Base-by-base conservation (phyloP, 441 rosid species). In the Adansonia rubrostipa region DNA sequence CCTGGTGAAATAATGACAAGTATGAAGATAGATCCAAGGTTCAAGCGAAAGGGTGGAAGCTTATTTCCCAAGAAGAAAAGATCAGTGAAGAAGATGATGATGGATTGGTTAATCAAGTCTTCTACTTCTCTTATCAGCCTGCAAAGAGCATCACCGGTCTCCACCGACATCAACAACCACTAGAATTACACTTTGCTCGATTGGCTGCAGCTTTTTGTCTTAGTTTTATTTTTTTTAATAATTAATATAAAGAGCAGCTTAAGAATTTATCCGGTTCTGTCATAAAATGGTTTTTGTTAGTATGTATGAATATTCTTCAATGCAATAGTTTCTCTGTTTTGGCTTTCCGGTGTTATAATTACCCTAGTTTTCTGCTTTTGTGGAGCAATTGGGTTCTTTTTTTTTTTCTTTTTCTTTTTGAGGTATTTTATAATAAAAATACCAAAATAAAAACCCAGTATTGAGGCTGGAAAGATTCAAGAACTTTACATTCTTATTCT, bases 1-100 rank as follows among this genome's bases (percentile, higher is more conserved):
- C 65, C 42, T 24, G 42, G 33, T 14, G 64, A 48, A 48, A 47
- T 47, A 11, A 4, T 69, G 47, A 75, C 62, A 79, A 64, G 50
- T 1, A 9, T 9, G 78, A 15, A 51, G 74, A 47, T 5, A 22
- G 60, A 51, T 50, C 36, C 58, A n/a, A 47, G 73, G 77, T 77
- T 81, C 65, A 81, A 77, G 71, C 78, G 64, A 71, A 86, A 82
- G 73, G 45, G 75, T 58, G 85, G 84, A 20, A 80, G 80, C 72
- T 82, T 86, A 61, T 22, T 88, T 56, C 92, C 91, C 6, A 79
- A 78, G 71, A 73, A 75, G 77, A 84, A 78, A 63, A 83, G 60
- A 77, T 10, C 76, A 4, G 88, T 88, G 51, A 86, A 81, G 77
- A 84, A 61, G 3, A 77, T 84, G 83, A 81, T 86, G 63, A 6